These are phyloP conservation scores for Sporothrix luriei DNA, from an alignment of 2,329 filamentous ascomycete species.

Conservation along the genomic window DNA sequence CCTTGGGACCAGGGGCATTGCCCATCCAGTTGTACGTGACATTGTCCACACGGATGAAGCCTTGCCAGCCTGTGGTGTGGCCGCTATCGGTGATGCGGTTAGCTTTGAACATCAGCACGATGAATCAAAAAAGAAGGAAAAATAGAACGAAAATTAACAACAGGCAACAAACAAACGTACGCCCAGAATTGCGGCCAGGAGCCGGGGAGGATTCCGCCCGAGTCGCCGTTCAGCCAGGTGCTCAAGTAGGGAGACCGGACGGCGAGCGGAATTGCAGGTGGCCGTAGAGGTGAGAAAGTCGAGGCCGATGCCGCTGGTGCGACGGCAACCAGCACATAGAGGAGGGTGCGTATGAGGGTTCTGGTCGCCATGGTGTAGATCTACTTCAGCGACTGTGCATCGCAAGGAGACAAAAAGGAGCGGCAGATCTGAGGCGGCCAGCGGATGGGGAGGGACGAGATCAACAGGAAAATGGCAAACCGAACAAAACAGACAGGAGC, in stretches of 20 bases:
- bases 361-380: slow-evolving; percentile 25
- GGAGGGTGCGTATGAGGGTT: slow-evolving; percentile 10
- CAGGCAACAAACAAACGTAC: slow-evolving; percentile 50
- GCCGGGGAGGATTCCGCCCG: slow-evolving; percentile 67
- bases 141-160: too few species aligned
- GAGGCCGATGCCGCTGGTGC: slow-evolving; percentile 30
- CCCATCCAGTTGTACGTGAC: slow-evolving; percentile 69
- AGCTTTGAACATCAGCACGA: neutral
- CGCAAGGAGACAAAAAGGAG: neutral
- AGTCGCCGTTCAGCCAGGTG: slow-evolving; percentile 66
- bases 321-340: slow-evolving; percentile 11
- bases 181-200: slow-evolving; percentile 70
- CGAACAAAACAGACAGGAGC: neutral
- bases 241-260: slow-evolving; percentile 76
- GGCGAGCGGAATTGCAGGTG: slow-evolving; percentile 60
- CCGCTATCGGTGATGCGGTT: slow-evolving; percentile 45
- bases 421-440: neutral
- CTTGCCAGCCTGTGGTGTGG: slow-evolving; percentile 65
- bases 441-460: neutral
- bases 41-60: slow-evolving; percentile 69
- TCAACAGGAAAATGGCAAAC: neutral
- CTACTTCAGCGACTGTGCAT: slow-evolving; percentile 8
- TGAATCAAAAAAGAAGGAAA: too few species aligned
- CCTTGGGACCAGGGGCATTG: slow-evolving; percentile 50
- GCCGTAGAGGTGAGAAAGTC: slow-evolving; percentile 41